These are phyloP conservation scores for Geotrichum macrosporum DNA, from an alignment of 1,139 yeast genomes.

Conservation along the genomic window DNA sequence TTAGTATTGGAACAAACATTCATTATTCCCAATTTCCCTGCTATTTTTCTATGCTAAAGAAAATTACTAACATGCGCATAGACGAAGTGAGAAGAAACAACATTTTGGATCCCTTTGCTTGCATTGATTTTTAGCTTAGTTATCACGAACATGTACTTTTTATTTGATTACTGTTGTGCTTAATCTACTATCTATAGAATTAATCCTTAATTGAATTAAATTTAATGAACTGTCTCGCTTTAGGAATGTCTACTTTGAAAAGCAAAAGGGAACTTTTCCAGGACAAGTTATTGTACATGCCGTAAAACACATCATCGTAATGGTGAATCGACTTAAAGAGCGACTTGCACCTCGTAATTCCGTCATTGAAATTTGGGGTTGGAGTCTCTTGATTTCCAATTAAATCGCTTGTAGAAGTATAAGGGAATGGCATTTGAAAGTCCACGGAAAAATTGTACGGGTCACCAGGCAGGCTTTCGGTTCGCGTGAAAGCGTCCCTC, in stretches of 20 bases:
- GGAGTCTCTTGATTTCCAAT: neutral
- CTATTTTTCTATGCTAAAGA: neutral
- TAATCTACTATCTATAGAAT: too few species aligned
- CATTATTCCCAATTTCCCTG: neutral
- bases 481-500: too few species aligned
- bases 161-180: neutral
- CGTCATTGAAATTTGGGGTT: neutral
- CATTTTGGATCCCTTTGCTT: too few species aligned
- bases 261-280: neutral
- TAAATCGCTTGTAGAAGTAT: neutral
- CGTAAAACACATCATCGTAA: neutral
- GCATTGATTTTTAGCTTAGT: too few species aligned
- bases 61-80: neutral
- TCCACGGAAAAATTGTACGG: too few species aligned
- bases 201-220: too few species aligned
- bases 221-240: neutral
- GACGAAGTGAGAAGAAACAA: too few species aligned
- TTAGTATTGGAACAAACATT: slow-evolving; percentile 42
- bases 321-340: neutral
- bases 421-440: too few species aligned
- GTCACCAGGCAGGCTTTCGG: too few species aligned
- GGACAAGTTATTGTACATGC: neutral
- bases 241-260: neutral
- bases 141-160: too few species aligned
- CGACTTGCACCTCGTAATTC: neutral